Conservation (phyloP, 2,329 filamentous ascomycete genomes). For the Beauveria pseudobassiana region DNA sequence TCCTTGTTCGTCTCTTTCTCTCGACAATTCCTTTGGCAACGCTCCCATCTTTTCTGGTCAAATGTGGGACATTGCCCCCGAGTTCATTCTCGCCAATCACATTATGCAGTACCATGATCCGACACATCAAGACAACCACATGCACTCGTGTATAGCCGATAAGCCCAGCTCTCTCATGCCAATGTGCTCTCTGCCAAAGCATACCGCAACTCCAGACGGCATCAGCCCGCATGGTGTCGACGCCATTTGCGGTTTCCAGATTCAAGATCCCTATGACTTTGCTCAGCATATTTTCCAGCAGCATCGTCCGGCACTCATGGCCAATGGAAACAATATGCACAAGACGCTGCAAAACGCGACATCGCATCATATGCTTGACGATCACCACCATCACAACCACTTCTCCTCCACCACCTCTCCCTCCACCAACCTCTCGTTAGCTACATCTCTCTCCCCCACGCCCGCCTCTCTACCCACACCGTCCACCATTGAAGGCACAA, state of each 20-base stretch:
- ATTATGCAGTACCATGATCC: slow-evolving; percentile 25
- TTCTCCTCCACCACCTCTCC: slow-evolving; percentile 19
- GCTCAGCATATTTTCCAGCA: slow-evolving; percentile 24
- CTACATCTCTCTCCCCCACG: slow-evolving; percentile 18
- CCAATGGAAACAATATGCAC: slow-evolving; percentile 12
- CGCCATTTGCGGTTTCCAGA: slow-evolving; percentile 22
- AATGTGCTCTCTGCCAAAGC: slow-evolving; percentile 22
- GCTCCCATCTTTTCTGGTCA: slow-evolving; percentile 6
- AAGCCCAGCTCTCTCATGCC: slow-evolving; percentile 19
- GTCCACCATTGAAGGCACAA: slow-evolving; percentile 18
- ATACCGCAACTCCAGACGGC: slow-evolving; percentile 10
- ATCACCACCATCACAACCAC: slow-evolving; percentile 10
- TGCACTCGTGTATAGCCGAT: slow-evolving; percentile 21
- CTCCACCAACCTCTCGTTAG: slow-evolving; percentile 18
- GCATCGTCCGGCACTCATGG: slow-evolving; percentile 17
- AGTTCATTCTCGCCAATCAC: slow-evolving; percentile 21
- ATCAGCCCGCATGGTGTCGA: slow-evolving; percentile 14
- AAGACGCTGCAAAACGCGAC: slow-evolving; percentile 6
- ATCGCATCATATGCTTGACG: slow-evolving; percentile 1
- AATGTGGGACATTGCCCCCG: slow-evolving; percentile 15
- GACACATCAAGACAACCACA: slow-evolving; percentile 16
- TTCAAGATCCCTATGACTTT: slow-evolving; percentile 21
- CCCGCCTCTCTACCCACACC: slow-evolving; percentile 24
- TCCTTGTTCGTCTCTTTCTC: slow-evolving; percentile 18
- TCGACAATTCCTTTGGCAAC: slow-evolving; percentile 12